phyloP scores from a whole-genome alignment of 1,139 yeast genomes.

The Debaryomyces sp. region DNA sequence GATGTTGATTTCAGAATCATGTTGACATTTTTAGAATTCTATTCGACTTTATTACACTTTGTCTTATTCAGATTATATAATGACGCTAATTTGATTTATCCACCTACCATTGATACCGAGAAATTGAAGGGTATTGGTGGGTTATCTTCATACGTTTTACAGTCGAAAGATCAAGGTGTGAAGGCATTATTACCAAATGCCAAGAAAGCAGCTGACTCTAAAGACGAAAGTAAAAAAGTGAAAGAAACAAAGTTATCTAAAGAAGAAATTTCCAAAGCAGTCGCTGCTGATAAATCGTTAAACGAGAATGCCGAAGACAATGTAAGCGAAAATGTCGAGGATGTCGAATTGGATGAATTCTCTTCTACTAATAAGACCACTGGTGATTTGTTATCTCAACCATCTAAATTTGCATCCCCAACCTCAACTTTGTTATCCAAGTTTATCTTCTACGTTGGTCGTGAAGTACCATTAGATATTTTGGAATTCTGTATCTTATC shows the following conservation, averaged over 20 bases:
- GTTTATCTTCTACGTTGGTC: slow-evolving; percentile 83
- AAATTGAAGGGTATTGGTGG: slow-evolving; percentile 90
- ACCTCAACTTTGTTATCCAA: slow-evolving; percentile 67
- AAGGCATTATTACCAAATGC: slow-evolving; percentile 46
- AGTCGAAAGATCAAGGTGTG: slow-evolving; percentile 40
- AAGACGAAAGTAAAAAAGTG: slow-evolving; percentile 23
- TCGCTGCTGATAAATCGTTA: slow-evolving; percentile 50
- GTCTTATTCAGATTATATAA: slow-evolving; percentile 82
- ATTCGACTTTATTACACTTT: slow-evolving; percentile 88
- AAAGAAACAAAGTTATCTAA: slow-evolving; percentile 44
- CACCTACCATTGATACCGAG: slow-evolving; percentile 78
- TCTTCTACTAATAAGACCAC: slow-evolving; percentile 60
- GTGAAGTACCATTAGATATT: slow-evolving; percentile 94
- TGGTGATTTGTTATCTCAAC: slow-evolving; percentile 83
- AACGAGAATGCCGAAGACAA: slow-evolving; percentile 39
- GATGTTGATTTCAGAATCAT: slow-evolving; percentile 96
- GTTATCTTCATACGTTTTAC: slow-evolving; percentile 74
- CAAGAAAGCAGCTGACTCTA: slow-evolving; percentile 15
- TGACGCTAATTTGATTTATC: slow-evolving; percentile 84
- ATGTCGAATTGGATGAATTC: slow-evolving; percentile 66
- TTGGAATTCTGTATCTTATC: slow-evolving; percentile 86
- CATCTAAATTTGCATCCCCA: slow-evolving; percentile 62
- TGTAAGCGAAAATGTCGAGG: slow-evolving; percentile 46
- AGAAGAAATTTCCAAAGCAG: slow-evolving; percentile 52
- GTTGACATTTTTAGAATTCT: slow-evolving; percentile 95